Evolutionary conservation across 345 rosid genomes (phyloP), one percentile per base, ranked within the genome.

Genomic region (Mercurialis annua): DNA sequence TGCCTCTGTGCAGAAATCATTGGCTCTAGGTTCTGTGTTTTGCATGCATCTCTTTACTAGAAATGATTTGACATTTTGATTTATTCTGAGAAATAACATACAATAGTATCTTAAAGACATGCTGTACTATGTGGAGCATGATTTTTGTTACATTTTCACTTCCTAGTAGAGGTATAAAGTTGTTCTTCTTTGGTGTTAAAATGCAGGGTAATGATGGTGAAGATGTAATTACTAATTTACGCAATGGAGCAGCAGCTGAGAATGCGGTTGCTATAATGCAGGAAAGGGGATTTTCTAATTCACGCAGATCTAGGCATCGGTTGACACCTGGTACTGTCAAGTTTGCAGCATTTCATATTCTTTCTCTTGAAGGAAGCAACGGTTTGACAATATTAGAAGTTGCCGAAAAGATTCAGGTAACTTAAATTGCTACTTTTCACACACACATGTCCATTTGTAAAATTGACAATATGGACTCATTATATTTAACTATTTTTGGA

Each of bases 291-390:
- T 80, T 80, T 73, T 77, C 92, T 60, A 86, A 83, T 77, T 78
- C 78, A 8, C 84, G 88, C 30, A 87, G 92, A 80, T 92, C 96
- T 65, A 87, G 96, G 77, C 96, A 92, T 82, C 86, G 94, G 26
- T 78, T 92, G 81, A 92, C 96, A 17, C 94, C 96, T 68, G 98
- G 98, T 65, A 92, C 98, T 51, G 98, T 92, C 70, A 92, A 92
- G 67, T 92, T 84, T 77, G 96, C 98, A 51, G 96, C 98, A 27
- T 92, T 87, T 78, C 96, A 92, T 73, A 81, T 92, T 73, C 83
- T 92, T 8, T 89, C 96, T 56, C 70, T 89, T 54, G 92, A 92
- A 75, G 92, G 88, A 70, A 81, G 85, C 70, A 82, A 82, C 20
- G 98, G 96, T 67, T 75, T 89, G 53, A 81, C 90, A 7, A 89